Percentiles rank a stretch among this genome's conserved stretches.
Evolutionary conservation across 805 yeast species (phyloP).

Genomic region (Metschnikowia lunata): DNA sequence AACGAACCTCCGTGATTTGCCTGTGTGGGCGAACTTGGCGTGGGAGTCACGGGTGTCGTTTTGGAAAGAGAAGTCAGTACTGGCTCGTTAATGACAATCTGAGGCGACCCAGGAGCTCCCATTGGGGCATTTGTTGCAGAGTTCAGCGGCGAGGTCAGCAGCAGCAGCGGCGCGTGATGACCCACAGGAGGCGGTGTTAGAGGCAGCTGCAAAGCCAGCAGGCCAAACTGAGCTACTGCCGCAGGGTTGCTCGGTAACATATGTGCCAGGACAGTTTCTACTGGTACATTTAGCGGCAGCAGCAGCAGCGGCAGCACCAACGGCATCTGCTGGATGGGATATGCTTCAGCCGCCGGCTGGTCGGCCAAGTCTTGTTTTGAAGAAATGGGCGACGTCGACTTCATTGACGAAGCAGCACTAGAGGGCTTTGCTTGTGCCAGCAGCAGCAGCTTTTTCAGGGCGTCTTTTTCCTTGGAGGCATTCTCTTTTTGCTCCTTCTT

Average conservation of each 20-base stretch:
- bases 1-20: slow-evolving; percentile 3
- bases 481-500: slow-evolving; percentile 36
- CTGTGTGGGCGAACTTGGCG: slow-evolving; percentile 14
- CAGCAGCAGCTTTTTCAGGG: slow-evolving; percentile 8
- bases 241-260: background rate
- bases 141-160: background rate
- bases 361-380: slow-evolving; percentile 22
- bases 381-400: slow-evolving; percentile 31
- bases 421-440: slow-evolving; percentile 11
- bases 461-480: slow-evolving; percentile 26
- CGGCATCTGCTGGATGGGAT: background rate
- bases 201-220: slow-evolving; percentile 4
- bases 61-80: slow-evolving; percentile 12
- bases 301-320: background rate
- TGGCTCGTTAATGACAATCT: slow-evolving; percentile 18
- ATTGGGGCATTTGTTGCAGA: background rate
- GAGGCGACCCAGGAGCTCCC: slow-evolving; percentile 11
- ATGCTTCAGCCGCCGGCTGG: slow-evolving; percentile 1
- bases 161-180: background rate
- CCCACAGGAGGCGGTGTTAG: slow-evolving; percentile 7
- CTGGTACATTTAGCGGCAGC: background rate
- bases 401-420: slow-evolving; percentile 22
- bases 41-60: slow-evolving; percentile 18
- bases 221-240: slow-evolving; percentile 7
- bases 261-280: background rate